phyloP scores from a whole-genome alignment of 2,329 filamentous ascomycete species.

The Aureobasidium sp. region DNA sequence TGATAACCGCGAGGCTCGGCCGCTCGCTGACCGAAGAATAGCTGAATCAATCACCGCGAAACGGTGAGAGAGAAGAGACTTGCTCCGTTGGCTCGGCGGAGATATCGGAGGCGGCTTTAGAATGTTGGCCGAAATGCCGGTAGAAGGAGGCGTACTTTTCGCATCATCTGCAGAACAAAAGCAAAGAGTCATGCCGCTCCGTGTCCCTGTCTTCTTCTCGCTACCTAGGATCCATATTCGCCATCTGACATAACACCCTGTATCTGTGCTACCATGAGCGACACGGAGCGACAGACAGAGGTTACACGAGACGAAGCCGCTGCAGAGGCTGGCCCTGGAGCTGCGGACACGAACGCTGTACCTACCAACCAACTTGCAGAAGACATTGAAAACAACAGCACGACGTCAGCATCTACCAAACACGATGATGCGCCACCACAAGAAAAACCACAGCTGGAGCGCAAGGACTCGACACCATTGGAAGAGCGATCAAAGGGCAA shows the following conservation, averaged over 20 bases:
- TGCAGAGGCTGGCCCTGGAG: constrained; percentile 19
- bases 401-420: not conserved
- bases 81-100: not conserved
- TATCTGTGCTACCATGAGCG: constrained; percentile 3
- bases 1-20: not conserved
- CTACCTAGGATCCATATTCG: not conserved
- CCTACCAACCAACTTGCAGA: constrained; percentile 19
- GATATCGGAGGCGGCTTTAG: not conserved
- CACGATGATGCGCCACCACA: constrained; percentile 10
- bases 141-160: not conserved
- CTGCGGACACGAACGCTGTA: constrained; percentile 19
- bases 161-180: constrained; percentile 6
- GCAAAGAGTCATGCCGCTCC: constrained; percentile 1
- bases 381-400: constrained; percentile 19
- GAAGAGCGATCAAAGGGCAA: constrained; percentile 31
- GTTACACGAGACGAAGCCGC: constrained; percentile 18
- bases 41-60: no score
- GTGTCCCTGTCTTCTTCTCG: not conserved
- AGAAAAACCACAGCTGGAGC: constrained; percentile 20
- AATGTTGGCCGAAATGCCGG: constrained; percentile 1
- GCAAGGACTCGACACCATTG: constrained; percentile 18
- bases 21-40: not conserved
- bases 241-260: not conserved
- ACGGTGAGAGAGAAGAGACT: not conserved
- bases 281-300: not conserved